Evolutionary conservation across 208 protist genomes (phyloP), one percentile per base, ranked within the genome.

Genomic region (Leishmania lainsoni): DNA sequence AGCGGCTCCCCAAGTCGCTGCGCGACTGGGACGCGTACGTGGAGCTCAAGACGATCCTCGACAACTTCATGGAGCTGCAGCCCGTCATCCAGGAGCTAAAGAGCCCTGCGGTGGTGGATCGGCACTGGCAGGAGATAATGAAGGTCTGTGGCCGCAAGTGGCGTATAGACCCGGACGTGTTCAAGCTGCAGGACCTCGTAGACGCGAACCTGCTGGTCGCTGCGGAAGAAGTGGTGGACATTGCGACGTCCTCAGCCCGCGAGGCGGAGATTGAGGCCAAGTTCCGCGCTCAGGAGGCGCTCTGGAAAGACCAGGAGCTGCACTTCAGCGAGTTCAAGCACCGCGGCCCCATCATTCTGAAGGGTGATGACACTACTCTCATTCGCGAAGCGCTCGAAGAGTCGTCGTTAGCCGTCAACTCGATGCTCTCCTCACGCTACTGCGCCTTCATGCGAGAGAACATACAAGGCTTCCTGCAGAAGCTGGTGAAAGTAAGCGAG

Each of bases 261-360:
- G 98, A 99, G 93, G 89, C 93, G 12, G 97, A 99, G 79, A 99
- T 99, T 52, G 98, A 99, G 89, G 76, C 80, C 22, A 99, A 99
- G 89, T 94, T 99, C 76, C 92, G 93, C 42, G 79, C 85, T 9
- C 92, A 99, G 80, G 95, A 97, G 86, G 90, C 90, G 2, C 85
- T 98, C 6, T 99, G 98, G 98, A 94, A 95, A 83, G 96, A 99
- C 81, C 90, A 96, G 86, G 93, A 95, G 79, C 92, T 99, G 66
- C 89, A 96, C 63, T 99, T 99, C 84, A 90, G 85, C 58, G 92
- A 98, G 76, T 99, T 98, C 88, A 99, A 99, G 85, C 94, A 98
- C 83, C 89, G 96, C 49, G 98, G 97, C 32, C 91, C 92, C 17
- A 96, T 99, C 74, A 91, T 98, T 52, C 88, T 99, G 35, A 98